Base-by-base conservation (phyloP, 2,329 filamentous ascomycete species). In the Botrytis fabae region DNA sequence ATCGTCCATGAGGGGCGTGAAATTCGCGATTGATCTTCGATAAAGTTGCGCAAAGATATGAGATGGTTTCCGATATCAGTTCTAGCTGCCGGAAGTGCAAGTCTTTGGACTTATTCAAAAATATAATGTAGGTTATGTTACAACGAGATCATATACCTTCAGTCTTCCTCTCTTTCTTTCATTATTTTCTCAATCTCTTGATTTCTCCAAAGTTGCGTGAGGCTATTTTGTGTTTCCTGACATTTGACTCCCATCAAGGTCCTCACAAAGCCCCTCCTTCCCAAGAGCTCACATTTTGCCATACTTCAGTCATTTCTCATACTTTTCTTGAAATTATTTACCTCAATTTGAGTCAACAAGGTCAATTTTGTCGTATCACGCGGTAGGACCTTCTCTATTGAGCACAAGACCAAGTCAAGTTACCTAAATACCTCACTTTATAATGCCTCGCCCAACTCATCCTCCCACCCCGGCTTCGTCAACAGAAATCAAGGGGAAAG, bases 401-500 rank as follows among this genome's bases (percentile, higher is more conserved):
- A 60, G 48, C 70, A 69, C 64, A 69, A 72, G 71, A 61, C 54
- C 71, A 69, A 69, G 9, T 61, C 57, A 69, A 72, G 70, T 69
- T 72, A 72, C 70, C 42, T 69, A 72, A 72, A 69, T 61, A 69
- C 71, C 71, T 57, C 71, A 72, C 63, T 70, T 51, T 69, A 81
- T 75, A 75, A 94, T 94, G 92, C 89, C 91, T 81, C 89, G 87
- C 73, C 85, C 88, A 62, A 85, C 84, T 72, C 85, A 90, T 71
- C 93, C 92, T 62, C 93, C 91, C 61, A 97, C 93, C 66, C 94
- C 93, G 59, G 90, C 89, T 70, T 92, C 93, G 18, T 95, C 93
- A 48, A 92, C 92, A 69, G 93, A 96, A 80, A 93, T 96, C 81
- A 88, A 89, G 73, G 91, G 89, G 76, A 90, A 93, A 82, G 90